These are phyloP conservation scores for Psidium guajava DNA, from an alignment of 345 rosid genomes.

Conservation along the genomic window DNA sequence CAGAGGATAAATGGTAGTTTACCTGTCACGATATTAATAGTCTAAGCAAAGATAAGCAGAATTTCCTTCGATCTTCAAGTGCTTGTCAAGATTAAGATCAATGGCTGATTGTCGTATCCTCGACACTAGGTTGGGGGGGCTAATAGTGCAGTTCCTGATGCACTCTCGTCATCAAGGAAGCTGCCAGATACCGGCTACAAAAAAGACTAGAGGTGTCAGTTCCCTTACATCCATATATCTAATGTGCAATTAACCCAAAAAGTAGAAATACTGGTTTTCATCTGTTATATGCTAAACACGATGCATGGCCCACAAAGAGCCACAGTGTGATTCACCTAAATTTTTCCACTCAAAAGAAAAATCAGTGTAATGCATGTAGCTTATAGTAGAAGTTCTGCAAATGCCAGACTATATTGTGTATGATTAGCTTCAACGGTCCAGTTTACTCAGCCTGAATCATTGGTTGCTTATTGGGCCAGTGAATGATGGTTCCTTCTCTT, in stretches of 20 bases:
- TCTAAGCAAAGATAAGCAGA: background rate
- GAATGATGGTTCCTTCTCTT: background rate
- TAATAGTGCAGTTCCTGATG: slow-evolving; percentile 39
- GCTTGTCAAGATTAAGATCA: background rate
- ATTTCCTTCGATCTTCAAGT: background rate
- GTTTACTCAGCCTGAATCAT: background rate
- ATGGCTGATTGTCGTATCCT: background rate
- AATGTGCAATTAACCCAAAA: background rate
- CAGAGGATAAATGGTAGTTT: background rate
- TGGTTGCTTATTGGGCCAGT: background rate
- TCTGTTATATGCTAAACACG: background rate
- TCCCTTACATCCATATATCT: background rate
- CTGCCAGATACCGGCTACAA: slow-evolving; percentile 55
- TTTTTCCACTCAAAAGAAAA: background rate
- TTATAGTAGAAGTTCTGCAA: background rate
- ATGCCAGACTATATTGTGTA: background rate
- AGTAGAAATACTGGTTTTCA: background rate
- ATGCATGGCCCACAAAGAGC: background rate
- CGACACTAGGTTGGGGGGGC: slow-evolving; percentile 22
- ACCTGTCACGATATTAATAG: background rate
- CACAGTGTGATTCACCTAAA: background rate
- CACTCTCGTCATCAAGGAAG: slow-evolving; percentile 53
- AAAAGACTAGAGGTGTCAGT: slow-evolving; percentile 1
- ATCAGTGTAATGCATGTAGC: background rate
- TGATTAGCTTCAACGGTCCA: background rate